A percentile compares a stretch with the other conserved stretches of the same genome.
Evolutionary conservation across 352 stramenopile species (phyloP).

Genomic region (Paralagenidium karlingii): DNA sequence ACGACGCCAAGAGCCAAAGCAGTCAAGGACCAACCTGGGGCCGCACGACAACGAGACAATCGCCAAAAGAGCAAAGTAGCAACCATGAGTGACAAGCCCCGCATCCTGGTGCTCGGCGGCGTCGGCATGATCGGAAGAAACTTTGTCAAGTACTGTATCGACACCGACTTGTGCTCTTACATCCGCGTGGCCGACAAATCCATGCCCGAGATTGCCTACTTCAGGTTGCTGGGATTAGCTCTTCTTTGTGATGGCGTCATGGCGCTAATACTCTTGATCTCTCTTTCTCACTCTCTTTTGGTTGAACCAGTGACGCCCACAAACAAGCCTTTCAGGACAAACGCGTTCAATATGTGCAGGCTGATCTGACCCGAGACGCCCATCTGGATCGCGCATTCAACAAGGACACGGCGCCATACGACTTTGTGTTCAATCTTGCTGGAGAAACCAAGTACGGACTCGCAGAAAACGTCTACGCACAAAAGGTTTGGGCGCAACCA

Average conservation of each 20-base stretch:
- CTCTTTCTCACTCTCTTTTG: too few relatives aligned
- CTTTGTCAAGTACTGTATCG: constrained; percentile 72
- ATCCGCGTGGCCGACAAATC: constrained; percentile 81
- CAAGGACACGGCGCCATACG: constrained; percentile 49
- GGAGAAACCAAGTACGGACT: constrained; percentile 76
- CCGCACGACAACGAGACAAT: not conserved
- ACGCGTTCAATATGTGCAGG: constrained; percentile 70
- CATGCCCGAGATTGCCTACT: constrained; percentile 82
- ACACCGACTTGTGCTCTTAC: constrained; percentile 41
- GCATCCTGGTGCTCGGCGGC: constrained; percentile 74
- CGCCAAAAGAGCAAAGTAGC: not conserved
- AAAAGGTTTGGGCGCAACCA: constrained; percentile 24
- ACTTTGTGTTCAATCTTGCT: constrained; percentile 78
- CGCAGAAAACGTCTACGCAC: constrained; percentile 58
- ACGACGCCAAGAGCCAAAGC: too few relatives aligned
- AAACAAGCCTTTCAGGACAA: constrained; percentile 54
- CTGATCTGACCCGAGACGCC: constrained; percentile 63
- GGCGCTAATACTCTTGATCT: not conserved
- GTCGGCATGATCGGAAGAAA: constrained; percentile 81
- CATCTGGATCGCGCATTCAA: constrained; percentile 75
- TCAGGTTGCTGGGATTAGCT: constrained; percentile 20
- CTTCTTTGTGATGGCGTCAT: not conserved
- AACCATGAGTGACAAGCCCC: constrained; percentile 23
- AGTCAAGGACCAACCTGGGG: too few relatives aligned
- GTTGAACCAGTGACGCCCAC: constrained; percentile 28